Conservation (phyloP, 202 grass and related monocot species). For the Bolboschoenoplectus hybrid region DNA sequence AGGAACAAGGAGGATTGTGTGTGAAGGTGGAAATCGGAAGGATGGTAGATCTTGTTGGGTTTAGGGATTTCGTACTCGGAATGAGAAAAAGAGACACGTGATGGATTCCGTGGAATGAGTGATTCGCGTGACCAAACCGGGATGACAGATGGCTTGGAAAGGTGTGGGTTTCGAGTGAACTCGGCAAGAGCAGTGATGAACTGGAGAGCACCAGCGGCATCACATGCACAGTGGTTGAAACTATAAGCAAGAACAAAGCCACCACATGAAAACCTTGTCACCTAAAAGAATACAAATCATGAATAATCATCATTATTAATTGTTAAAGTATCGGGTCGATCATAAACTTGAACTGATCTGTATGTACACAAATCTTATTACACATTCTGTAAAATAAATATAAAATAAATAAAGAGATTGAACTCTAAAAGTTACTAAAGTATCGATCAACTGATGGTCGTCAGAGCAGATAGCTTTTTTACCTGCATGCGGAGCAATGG, state of each 20-base stretch:
- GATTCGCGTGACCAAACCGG: conserved; percentile 12
- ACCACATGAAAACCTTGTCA: conserved; percentile 26
- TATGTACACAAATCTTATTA: background rate
- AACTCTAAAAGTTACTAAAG: background rate
- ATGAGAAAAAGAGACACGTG: background rate
- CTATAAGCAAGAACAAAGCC: conserved; percentile 29
- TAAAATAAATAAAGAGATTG: background rate
- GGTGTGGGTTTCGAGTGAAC: background rate
- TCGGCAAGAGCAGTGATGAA: conserved; percentile 27
- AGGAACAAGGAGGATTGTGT: conserved; percentile 16
- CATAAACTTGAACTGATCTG: background rate
- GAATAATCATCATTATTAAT: background rate
- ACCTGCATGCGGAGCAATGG: conserved; percentile 26
- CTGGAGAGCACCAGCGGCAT: conserved; percentile 29
- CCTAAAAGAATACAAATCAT: background rate
- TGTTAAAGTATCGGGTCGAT: background rate
- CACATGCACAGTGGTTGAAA: conserved; percentile 35
- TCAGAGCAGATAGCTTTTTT: background rate
- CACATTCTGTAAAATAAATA: background rate
- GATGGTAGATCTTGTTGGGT: background rate
- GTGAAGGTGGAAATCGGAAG: conserved; percentile 1
- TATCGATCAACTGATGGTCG: background rate
- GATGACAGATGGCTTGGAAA: background rate
- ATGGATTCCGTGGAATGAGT: background rate
- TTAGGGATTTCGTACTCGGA: background rate